Evolutionary conservation across 1,284 basidiomycete genomes (phyloP).

Genomic region (Pascua sp.): DNA sequence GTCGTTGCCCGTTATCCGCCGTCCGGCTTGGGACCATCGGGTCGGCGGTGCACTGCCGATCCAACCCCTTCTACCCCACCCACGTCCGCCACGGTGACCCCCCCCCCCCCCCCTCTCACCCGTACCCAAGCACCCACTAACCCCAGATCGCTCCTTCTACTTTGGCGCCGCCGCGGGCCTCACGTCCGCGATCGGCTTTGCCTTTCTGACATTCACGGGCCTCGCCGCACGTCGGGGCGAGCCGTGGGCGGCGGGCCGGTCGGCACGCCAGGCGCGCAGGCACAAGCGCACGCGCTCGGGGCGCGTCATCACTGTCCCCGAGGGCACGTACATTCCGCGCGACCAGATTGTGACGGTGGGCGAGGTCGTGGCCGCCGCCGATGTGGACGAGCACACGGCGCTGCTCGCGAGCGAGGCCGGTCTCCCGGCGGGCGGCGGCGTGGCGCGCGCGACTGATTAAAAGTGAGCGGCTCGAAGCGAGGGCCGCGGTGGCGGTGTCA

Average conservation of each 20-base stretch:
- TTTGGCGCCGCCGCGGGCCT: slow-evolving; percentile 45
- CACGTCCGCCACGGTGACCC: too few relatives aligned
- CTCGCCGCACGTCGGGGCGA: slow-evolving; percentile 47
- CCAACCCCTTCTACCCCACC: too few relatives aligned
- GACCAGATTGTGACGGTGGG: slow-evolving; percentile 40
- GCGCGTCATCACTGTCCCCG: slow-evolving; percentile 41
- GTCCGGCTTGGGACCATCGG: too few relatives aligned
- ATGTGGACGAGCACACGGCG: slow-evolving; percentile 36
- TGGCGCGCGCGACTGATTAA: slow-evolving; percentile 7
- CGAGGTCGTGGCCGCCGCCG: slow-evolving; percentile 36
- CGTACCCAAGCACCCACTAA: not conserved
- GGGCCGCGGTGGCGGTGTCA: too few relatives aligned
- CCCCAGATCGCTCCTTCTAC: slow-evolving; percentile 38
- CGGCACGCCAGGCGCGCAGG: slow-evolving; percentile 35
- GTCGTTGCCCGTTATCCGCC: too few relatives aligned
- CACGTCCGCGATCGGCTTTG: slow-evolving; percentile 33
- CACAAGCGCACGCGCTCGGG: slow-evolving; percentile 47
- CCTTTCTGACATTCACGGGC: slow-evolving; percentile 45
- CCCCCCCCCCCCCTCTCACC: too few relatives aligned
- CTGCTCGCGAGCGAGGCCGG: slow-evolving; percentile 24
- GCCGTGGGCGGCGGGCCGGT: slow-evolving; percentile 48
- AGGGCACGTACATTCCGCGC: slow-evolving; percentile 37
- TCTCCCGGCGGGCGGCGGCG: slow-evolving; percentile 11
- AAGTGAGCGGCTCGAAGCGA: not conserved
- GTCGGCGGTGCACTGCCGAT: too few relatives aligned